phyloP scores from a whole-genome alignment of 139 green algal genomes.

The Gonium pectorale region DNA sequence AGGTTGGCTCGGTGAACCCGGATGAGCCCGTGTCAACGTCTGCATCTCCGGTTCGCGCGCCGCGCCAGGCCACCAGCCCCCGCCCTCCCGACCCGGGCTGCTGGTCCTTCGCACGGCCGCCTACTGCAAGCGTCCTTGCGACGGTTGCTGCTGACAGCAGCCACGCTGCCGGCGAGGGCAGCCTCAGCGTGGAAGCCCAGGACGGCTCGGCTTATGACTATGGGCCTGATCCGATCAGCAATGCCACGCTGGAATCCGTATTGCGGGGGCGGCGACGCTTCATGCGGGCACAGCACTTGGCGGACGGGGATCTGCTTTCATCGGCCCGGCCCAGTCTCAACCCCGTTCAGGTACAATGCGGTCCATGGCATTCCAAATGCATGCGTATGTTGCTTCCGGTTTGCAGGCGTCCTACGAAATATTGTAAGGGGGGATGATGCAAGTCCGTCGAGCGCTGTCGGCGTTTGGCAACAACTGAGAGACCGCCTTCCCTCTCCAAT shows the following conservation, averaged over 20 bases:
- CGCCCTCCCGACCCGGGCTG: background rate
- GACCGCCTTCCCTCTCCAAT: no score
- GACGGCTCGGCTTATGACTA: background rate
- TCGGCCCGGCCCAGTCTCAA: conserved; percentile 27
- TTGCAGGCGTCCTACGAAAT: no score
- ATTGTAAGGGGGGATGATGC: no score
- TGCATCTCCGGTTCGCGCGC: background rate
- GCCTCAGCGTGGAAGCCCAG: background rate
- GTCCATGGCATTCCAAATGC: no score
- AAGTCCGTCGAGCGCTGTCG: no score
- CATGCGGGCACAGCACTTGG: conserved; percentile 30
- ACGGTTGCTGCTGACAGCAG: background rate
- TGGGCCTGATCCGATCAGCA: conserved; percentile 16
- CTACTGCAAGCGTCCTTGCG: background rate
- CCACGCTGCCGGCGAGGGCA: background rate
- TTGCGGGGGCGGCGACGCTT: conserved; percentile 21
- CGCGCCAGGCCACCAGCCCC: background rate
- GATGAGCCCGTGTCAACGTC: background rate
- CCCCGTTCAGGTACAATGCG: conserved; percentile 47
- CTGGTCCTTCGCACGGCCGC: background rate
- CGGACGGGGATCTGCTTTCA: conserved; percentile 43
- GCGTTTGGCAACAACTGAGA: no score
- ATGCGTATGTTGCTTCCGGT: no score
- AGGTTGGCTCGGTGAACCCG: background rate
- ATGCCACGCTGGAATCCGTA: conserved; percentile 14